Evolutionary conservation across 306 rosid species (phyloP).

Genomic region (Prunus mongolica): DNA sequence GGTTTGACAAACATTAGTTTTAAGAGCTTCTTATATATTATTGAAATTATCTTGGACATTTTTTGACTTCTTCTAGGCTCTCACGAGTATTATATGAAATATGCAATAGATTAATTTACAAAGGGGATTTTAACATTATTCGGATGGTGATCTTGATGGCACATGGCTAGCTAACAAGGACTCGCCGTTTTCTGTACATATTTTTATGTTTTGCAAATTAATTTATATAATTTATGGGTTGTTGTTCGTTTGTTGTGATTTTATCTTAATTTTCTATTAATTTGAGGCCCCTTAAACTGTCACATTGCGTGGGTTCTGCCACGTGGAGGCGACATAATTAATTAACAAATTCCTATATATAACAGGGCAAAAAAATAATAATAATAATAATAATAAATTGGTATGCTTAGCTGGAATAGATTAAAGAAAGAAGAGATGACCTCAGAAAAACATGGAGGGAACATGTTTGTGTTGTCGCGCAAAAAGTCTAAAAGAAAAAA

Average conservation of each 20-base stretch:
- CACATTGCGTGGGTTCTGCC: neutral
- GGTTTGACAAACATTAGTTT: neutral
- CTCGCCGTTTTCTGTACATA: neutral
- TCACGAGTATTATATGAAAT: neutral
- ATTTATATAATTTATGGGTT: neutral
- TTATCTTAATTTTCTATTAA: neutral
- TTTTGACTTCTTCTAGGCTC: constrained; percentile 19
- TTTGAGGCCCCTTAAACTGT: neutral
- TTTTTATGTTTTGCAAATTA: neutral
- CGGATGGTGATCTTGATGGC: neutral
- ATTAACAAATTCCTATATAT: neutral
- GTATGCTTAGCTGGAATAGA: neutral
- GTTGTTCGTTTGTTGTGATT: neutral
- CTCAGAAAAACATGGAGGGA: neutral
- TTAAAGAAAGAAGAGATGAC: neutral
- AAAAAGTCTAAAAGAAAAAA: neutral
- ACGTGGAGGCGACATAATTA: neutral
- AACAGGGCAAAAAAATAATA: neutral
- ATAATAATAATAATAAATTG: neutral
- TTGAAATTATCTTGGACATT: neutral
- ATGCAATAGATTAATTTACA: neutral
- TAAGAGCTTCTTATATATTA: no score
- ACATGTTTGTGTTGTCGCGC: neutral
- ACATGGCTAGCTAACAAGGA: constrained; percentile 8
- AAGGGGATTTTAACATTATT: neutral